Percentiles rank a stretch among this genome's conserved stretches.
Conservation (phyloP, 116 monocot species). For the Phalaenopsis hybrid region DNA sequence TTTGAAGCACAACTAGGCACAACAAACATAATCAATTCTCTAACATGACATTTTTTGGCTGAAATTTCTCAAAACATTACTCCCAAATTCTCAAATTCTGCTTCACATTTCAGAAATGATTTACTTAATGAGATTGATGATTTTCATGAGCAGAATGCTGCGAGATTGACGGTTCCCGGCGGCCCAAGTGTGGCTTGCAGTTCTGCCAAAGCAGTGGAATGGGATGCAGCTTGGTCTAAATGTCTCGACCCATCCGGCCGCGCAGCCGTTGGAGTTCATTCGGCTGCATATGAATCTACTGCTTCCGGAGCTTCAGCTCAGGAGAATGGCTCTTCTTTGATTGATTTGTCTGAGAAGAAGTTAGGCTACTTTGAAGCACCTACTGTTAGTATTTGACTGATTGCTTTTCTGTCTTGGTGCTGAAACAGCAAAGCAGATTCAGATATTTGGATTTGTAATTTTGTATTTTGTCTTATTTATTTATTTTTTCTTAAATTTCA, state of each 20-base stretch:
- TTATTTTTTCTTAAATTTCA: too few species aligned
- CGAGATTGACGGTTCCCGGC: conserved; percentile 73
- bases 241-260: conserved; percentile 86
- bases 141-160: conserved; percentile 57
- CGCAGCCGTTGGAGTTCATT: conserved; percentile 76
- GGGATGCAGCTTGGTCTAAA: conserved; percentile 84
- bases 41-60: too few species aligned
- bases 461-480: too few species aligned
- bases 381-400: background rate
- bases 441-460: background rate
- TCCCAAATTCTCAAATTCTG: background rate
- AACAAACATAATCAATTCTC: too few species aligned
- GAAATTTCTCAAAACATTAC: too few species aligned
- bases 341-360: background rate
- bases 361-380: background rate
- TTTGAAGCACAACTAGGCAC: too few species aligned
- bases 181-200: conserved; percentile 91
- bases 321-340: background rate
- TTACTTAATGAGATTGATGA: background rate
- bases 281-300: conserved; percentile 40
- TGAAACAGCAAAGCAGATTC: background rate
- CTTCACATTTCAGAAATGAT: background rate
- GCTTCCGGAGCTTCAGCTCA: background rate
- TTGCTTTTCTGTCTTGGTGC: background rate
- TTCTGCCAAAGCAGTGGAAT: conserved; percentile 85